Conservation (phyloP, 2,329 filamentous ascomycete genomes). For the Magnaporthiopsis rhizophila region DNA sequence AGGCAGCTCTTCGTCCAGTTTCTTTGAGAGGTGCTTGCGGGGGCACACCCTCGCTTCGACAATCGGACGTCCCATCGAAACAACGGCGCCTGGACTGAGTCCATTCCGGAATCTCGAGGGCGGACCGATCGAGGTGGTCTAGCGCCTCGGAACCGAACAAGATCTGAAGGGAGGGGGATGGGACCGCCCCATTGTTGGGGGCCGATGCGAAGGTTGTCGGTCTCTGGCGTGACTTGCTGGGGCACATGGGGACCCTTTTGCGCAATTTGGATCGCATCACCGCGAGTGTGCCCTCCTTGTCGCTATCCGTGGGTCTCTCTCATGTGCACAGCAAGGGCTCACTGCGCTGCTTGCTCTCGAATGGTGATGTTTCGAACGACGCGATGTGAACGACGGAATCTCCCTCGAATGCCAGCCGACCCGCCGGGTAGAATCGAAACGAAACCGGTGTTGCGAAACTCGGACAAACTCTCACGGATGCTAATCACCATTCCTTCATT, state of each 20-base stretch:
- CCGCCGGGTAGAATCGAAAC: slow-evolving; percentile 1
- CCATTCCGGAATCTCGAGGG: neutral
- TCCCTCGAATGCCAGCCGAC: neutral
- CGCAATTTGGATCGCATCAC: neutral
- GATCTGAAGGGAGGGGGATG: neutral
- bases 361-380: neutral
- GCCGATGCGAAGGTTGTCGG: neutral
- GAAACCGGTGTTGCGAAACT: neutral
- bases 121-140: neutral
- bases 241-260: neutral
- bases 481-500: slow-evolving; percentile 3
- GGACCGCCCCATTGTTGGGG: neutral
- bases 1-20: slow-evolving; percentile 1
- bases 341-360: slow-evolving; percentile 8
- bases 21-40: neutral
- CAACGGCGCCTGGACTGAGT: neutral
- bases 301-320: too few species aligned
- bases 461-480: slow-evolving; percentile 3
- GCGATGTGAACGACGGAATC: neutral
- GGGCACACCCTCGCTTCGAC: neutral
- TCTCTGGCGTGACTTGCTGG: neutral
- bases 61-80: neutral
- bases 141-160: neutral
- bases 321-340: neutral
- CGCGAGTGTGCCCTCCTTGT: neutral